Base-by-base conservation (phyloP, 2,329 filamentous ascomycete genomes). In the Aspergillus pseudoglaucus region DNA sequence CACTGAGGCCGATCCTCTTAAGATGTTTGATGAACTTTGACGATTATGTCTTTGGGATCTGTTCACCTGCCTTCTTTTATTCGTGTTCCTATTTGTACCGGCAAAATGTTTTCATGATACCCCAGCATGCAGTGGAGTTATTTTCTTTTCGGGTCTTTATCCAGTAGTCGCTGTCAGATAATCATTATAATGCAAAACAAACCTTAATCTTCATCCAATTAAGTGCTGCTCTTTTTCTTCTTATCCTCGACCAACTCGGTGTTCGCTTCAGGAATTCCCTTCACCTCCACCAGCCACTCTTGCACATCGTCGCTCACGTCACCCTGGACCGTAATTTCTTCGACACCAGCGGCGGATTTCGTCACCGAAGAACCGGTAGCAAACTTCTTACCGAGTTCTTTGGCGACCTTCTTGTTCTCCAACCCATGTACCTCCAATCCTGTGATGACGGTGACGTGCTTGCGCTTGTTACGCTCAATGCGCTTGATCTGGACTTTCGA, bases 301-400 rank as follows among this genome's bases (percentile, higher is more conserved):
- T 88, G 81, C 55, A 98, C 84, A 72, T 98, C 93, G 61, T 93
- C 88, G 67, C 90, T 95, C 53, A 98, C 84, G 72, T 98, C 93
- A 30, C 93, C 93, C 73, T 98, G 93, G 17, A 98, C 89, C 4
- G 95, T 94, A 66, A 98, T 97, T 73, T 97, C 93, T 71, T 98
- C 93, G 15, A 87, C 87, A 18, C 88, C 89, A 47, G 83, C 84
- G 0, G 89, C 80, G 1, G 87, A 81, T 74, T 96, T 95, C 7
- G 91, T 97, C 40, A 98, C 93, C 40, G 85, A 90, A 14, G 84
- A 86, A 0, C 93, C 93, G 8, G 93, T 97, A 25, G 93, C 93
- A 65, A 98, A 97, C 73, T 96, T 97, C 81, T 97, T 98, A 53
- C 93, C 93, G 58, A 97, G 84, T 63, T 97, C 93, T 76, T 97